These are phyloP conservation scores for Kondoa subrosea DNA, from an alignment of 768 basidiomycete species.

Conservation along the genomic window DNA sequence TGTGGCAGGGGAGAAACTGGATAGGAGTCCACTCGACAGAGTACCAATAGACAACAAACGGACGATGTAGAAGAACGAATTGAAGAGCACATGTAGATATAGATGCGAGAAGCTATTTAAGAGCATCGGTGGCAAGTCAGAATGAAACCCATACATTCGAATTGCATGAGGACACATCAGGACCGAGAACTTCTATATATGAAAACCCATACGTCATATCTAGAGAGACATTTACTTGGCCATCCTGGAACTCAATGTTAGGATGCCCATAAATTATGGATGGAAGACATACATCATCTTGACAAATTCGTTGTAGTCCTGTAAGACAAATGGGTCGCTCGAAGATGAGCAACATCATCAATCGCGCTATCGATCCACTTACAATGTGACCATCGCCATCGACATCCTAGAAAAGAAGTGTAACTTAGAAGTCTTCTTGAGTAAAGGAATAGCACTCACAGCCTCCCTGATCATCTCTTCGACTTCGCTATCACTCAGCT, in stretches of 20 bases:
- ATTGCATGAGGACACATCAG: too few relatives aligned
- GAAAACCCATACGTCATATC: too few relatives aligned
- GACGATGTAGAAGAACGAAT: too few relatives aligned
- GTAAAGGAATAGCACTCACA: slow-evolving; percentile 1
- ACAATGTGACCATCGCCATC: slow-evolving; percentile 69
- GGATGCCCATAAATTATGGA: not conserved
- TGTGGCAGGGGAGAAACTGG: slow-evolving; percentile 14
- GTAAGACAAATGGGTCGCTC: slow-evolving; percentile 12
- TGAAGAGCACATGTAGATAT: too few relatives aligned
- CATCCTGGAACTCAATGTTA: not conserved
- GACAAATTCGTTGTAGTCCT: slow-evolving; percentile 67
- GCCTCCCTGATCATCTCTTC: slow-evolving; percentile 97
- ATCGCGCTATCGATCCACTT: slow-evolving; percentile 2
- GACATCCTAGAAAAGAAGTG: slow-evolving; percentile 39
- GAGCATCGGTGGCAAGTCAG: too few relatives aligned
- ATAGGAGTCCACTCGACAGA: too few relatives aligned
- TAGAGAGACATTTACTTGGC: not conserved
- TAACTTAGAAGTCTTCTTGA: not conserved
- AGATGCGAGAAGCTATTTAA: too few relatives aligned
- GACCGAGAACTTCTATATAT: too few relatives aligned
- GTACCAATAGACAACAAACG: too few relatives aligned
- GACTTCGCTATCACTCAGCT: slow-evolving; percentile 41
- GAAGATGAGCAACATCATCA: not conserved
- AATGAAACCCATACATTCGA: not conserved
- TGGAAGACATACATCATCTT: slow-evolving; percentile 36